A percentile compares a stretch with the other conserved stretches of the same genome.
These are phyloP conservation scores for Luzula sylvatica DNA, from an alignment of 176 grass and related monocot species.

Conservation along the genomic window DNA sequence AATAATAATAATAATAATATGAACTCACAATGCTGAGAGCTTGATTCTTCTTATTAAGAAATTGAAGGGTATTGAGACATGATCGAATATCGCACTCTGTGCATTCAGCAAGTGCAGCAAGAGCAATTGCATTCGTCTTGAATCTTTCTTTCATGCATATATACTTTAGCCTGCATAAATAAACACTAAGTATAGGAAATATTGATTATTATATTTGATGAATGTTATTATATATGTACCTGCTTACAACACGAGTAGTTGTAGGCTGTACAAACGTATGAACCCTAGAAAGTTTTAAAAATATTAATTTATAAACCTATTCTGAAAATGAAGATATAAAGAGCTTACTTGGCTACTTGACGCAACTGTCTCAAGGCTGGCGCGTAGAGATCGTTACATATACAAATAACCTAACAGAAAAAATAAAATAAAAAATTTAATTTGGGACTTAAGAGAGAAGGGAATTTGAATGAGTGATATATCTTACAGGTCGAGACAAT, in stretches of 20 bases:
- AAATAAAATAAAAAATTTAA: slow-evolving; percentile 20
- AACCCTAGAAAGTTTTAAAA: slow-evolving; percentile 60
- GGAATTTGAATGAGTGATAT: background rate
- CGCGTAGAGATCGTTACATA: slow-evolving; percentile 98
- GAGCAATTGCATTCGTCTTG: slow-evolving; percentile 70
- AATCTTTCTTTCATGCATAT: slow-evolving; percentile 88
- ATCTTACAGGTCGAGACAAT: slow-evolving; percentile 72
- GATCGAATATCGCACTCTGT: slow-evolving; percentile 97
- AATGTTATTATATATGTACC: slow-evolving; percentile 32
- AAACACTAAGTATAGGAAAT: slow-evolving; percentile 8
- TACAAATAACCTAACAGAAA: slow-evolving; percentile 92
- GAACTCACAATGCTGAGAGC: slow-evolving; percentile 72
- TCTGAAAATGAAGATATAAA: slow-evolving; percentile 5
- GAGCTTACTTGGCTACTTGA: slow-evolving; percentile 87
- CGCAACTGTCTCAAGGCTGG: slow-evolving; percentile 94
- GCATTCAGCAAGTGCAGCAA: slow-evolving; percentile 88
- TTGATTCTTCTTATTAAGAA: slow-evolving; percentile 81
- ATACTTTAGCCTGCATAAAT: slow-evolving; percentile 59
- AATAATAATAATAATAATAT: background rate
- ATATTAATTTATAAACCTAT: background rate
- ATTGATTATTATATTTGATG: no score
- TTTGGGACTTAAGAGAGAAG: slow-evolving; percentile 3
- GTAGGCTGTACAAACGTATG: slow-evolving; percentile 77
- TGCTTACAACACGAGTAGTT: slow-evolving; percentile 83
- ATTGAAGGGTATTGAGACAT: slow-evolving; percentile 95